These are phyloP conservation scores for Senecio squalidus DNA, from an alignment of 140 eudicot species.

Conservation along the genomic window DNA sequence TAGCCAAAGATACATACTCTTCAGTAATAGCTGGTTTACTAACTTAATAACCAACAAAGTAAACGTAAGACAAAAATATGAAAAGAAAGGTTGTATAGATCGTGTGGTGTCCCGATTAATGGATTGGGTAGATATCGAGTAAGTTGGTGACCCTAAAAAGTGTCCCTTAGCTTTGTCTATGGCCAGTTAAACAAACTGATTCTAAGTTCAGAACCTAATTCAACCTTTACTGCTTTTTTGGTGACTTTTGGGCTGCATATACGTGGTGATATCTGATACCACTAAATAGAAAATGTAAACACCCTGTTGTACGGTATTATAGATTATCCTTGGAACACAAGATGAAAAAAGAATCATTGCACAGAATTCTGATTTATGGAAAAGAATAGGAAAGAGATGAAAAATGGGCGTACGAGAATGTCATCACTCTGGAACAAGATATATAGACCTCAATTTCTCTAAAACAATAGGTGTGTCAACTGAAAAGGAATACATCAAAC, in stretches of 20 bases:
- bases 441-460: conserved; percentile 7
- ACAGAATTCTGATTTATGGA: conserved; percentile 17
- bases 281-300: conserved; percentile 10
- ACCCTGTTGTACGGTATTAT: conserved; percentile 27
- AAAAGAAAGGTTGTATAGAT: not conserved
- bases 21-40: conserved; percentile 3
- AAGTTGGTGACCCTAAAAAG: conserved; percentile 23
- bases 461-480: conserved; percentile 1
- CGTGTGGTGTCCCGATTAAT: conserved; percentile 2
- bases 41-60: conserved; percentile 1
- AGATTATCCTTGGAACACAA: conserved; percentile 12
- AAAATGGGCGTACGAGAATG: conserved; percentile 4
- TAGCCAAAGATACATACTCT: not conserved
- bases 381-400: conserved; percentile 6
- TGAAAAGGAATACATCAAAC: not conserved
- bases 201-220: conserved; percentile 16
- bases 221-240: conserved; percentile 1
- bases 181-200: conserved; percentile 27
- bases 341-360: not conserved
- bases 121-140: conserved; percentile 1
- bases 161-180: conserved; percentile 31
- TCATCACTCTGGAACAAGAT: not conserved
- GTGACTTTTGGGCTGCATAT: conserved; percentile 6
- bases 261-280: conserved; percentile 23
- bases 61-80: not conserved